Evolutionary conservation across 169 alveolate genomes (phyloP).

Genomic region (Plasmodium vivax): DNA sequence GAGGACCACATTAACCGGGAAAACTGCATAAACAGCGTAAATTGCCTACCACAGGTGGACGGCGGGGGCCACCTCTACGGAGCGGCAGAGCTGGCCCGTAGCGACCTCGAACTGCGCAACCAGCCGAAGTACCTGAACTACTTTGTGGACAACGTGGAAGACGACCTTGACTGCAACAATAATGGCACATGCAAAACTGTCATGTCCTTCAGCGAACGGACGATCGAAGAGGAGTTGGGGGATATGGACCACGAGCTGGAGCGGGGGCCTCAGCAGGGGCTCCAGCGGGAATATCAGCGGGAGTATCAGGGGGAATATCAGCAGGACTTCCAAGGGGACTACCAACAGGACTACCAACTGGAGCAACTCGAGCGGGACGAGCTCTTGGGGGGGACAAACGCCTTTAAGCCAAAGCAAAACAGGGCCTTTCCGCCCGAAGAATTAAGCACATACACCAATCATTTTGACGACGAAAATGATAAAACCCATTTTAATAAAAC

Average conservation of each 20-base stretch:
- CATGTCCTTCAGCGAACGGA: constrained; percentile 28
- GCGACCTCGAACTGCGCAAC: not conserved
- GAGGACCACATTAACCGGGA: not conserved
- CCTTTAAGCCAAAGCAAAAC: constrained; percentile 1
- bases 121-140: constrained; percentile 9
- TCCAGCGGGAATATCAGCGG: too few relatives aligned
- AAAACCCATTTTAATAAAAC: constrained; percentile 12
- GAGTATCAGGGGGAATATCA: too few relatives aligned
- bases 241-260: not conserved
- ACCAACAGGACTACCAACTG: not conserved
- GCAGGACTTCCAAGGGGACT: not conserved
- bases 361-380: not conserved
- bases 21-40: not conserved
- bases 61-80: not conserved
- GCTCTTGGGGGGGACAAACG: not conserved
- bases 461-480: constrained; percentile 23
- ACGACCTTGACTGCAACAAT: not conserved
- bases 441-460: constrained; percentile 4
- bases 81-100: not conserved
- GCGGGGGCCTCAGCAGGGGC: not conserved
- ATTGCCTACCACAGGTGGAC: not conserved
- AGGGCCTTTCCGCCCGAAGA: not conserved
- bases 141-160: not conserved
- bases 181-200: not conserved
- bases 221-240: constrained; percentile 10